Evolutionary conservation across 164 flowering plant genomes (phyloP).

Genomic region (Santalum album): DNA sequence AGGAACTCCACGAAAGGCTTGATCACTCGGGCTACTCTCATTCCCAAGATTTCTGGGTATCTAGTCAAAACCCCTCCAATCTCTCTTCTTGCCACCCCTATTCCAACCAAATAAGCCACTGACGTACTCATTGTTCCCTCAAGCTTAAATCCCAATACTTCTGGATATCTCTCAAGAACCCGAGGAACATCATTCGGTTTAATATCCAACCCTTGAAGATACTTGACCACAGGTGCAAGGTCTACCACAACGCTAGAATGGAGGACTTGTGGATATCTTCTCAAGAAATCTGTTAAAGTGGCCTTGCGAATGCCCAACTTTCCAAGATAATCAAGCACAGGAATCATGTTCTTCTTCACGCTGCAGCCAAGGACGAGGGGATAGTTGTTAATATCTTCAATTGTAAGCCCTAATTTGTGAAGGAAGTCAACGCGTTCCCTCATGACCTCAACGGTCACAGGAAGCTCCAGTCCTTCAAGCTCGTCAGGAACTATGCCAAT

Average conservation of each 20-base stretch:
- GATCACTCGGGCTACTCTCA: conserved; percentile 86
- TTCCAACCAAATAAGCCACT: conserved; percentile 89
- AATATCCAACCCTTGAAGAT: conserved; percentile 86
- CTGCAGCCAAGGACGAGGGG: conserved; percentile 97
- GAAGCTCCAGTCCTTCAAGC: conserved; percentile 91
- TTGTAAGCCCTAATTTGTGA: conserved; percentile 68
- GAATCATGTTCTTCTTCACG: conserved; percentile 94
- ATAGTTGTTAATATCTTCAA: conserved; percentile 83
- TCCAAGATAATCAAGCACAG: conserved; percentile 92
- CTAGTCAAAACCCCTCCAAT: conserved; percentile 63
- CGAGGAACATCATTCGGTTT: conserved; percentile 68
- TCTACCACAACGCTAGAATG: conserved; percentile 93
- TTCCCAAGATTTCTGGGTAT: conserved; percentile 82
- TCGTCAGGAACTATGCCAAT: conserved; percentile 86
- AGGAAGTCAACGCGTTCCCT: conserved; percentile 88
- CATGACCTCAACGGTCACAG: conserved; percentile 86
- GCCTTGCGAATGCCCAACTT: conserved; percentile 79
- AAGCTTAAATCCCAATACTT: conserved; percentile 85
- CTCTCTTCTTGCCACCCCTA: conserved; percentile 90
- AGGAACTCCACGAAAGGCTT: conserved; percentile 91
- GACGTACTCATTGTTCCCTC: conserved; percentile 99
- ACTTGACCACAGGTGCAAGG: conserved; percentile 84
- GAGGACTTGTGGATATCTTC: conserved; percentile 89
- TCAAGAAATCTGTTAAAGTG: conserved; percentile 59
- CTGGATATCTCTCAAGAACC: conserved; percentile 83